Evolutionary conservation across 257 asterid genomes (phyloP).

Genomic region (Fraxinus anomala): DNA sequence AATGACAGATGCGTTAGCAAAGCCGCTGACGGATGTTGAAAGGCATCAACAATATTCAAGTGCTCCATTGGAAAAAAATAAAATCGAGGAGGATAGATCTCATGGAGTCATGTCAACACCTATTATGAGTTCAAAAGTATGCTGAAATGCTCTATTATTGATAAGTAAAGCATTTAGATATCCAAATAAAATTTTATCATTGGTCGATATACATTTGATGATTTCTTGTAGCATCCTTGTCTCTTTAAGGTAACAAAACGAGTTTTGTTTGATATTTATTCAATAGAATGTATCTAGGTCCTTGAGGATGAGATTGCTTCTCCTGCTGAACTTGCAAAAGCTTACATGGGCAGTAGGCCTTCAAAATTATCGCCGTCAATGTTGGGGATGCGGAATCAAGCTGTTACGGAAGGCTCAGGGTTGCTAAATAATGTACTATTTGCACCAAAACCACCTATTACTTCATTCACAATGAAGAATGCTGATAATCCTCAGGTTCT

Average conservation of each 20-base stretch:
- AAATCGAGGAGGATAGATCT: conserved; percentile 32
- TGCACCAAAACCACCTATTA: conserved; percentile 48
- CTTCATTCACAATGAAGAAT: conserved; percentile 34
- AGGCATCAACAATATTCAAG: conserved; percentile 40
- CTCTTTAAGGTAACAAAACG: conserved; percentile 16
- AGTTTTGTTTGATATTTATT: conserved; percentile 26
- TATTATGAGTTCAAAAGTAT: conserved; percentile 44
- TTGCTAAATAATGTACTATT: conserved; percentile 36
- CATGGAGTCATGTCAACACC: conserved; percentile 43
- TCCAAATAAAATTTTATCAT: conserved; percentile 7
- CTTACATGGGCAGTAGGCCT: conserved; percentile 87
- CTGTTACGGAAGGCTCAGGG: conserved; percentile 47
- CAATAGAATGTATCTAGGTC: conserved; percentile 45
- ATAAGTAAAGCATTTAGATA: background rate
- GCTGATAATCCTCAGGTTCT: conserved; percentile 23
- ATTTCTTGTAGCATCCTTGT: conserved; percentile 6
- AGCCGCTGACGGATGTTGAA: conserved; percentile 35
- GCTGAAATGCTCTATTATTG: conserved; percentile 9
- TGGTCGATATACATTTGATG: background rate
- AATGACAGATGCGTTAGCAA: conserved; percentile 30
- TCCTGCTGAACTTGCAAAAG: conserved; percentile 93
- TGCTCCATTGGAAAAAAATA: conserved; percentile 38
- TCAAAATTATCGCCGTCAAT: conserved; percentile 66
- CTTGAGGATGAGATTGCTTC: conserved; percentile 64
- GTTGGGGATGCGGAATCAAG: conserved; percentile 53